Conservation (phyloP, 768 basidiomycete species). For the Neoboletus magnificus region DNA sequence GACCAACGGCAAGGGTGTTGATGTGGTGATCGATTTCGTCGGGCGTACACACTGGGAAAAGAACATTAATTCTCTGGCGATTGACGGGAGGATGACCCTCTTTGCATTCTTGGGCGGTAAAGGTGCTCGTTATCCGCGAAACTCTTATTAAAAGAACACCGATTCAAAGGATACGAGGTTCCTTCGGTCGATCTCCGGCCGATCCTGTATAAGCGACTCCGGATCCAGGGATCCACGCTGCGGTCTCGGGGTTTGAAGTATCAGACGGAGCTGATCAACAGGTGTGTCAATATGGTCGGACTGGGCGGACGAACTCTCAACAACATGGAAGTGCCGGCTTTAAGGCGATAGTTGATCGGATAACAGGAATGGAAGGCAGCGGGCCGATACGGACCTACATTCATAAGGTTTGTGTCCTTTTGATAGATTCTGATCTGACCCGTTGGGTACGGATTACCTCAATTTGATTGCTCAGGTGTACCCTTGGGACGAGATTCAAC, state of each 20-base stretch:
- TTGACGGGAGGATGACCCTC: constrained; percentile 74
- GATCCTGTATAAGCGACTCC: constrained; percentile 80
- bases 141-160: constrained; percentile 18
- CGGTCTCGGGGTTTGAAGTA: constrained; percentile 73
- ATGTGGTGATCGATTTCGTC: constrained; percentile 85
- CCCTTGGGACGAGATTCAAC: constrained; percentile 73
- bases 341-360: constrained; percentile 50
- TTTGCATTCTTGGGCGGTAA: constrained; percentile 65
- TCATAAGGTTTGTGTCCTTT: constrained; percentile 55
- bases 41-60: constrained; percentile 70
- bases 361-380: constrained; percentile 53
- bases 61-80: constrained; percentile 66
- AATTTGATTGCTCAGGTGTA: constrained; percentile 52
- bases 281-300: constrained; percentile 35
- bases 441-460: constrained; percentile 10
- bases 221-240: constrained; percentile 85
- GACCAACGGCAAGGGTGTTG: constrained; percentile 68
- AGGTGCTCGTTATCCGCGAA: constrained; percentile 17
- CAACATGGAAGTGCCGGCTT: constrained; percentile 42
- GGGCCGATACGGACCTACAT: constrained; percentile 72
- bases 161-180: constrained; percentile 47
- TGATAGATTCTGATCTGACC: constrained; percentile 10
- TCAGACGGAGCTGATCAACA: constrained; percentile 66
- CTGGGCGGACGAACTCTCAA: neutral
- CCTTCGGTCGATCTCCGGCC: constrained; percentile 54